Base-by-base conservation (phyloP, 805 yeast genomes). In the Lipomyces mesembrius region DNA sequence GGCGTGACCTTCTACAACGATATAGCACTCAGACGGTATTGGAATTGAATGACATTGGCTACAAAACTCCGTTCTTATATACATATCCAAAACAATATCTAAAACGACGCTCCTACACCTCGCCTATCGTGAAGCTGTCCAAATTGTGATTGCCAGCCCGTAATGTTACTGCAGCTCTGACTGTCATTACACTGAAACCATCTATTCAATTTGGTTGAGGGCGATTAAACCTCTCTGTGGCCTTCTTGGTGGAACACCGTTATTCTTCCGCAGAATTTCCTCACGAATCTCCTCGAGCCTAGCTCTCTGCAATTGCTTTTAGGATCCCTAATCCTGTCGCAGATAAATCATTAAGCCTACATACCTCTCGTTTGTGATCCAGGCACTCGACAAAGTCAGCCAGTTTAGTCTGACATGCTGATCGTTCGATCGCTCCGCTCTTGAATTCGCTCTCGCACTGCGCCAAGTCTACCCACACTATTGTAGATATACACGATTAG, bases 301-400 rank as follows among this genome's bases (percentile, higher is more conserved):
- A 9, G 68, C 67, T 62, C 60, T 67, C 71, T 67, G 60, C n/a
- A 25, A n/a, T 52, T 29, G 53, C n/a, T n/a, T n/a, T 49, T 12
- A 52, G 55, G 55, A 52, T 52, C n/a, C 27, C 8, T 5, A 25
- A n/a, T 14, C 17, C 49, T 6, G 7, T 17, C 12, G 12, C 14
- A 37, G 12, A 43, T 17, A 17, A 43, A 37, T 12, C 22, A 22
- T 0, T 29, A n/a, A n/a, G 20, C 59, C 27, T 5, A 17, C 69
- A 8, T 34, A 73, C 78, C 74, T 81, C 86, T 74, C 83, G 83
- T 20, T 74, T 76, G 74, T 83, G 85, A 73, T 80, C 84, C 57
- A 83, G 78, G 72, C 86, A 83, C 75, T 83, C 86, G 59, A 77
- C 74, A 77, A 83, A 83, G 73, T 83, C 86, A 62, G 80, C 84